phyloP scores from a whole-genome alignment of 75 land plant genomes.

The Sequoia sempervirens region DNA sequence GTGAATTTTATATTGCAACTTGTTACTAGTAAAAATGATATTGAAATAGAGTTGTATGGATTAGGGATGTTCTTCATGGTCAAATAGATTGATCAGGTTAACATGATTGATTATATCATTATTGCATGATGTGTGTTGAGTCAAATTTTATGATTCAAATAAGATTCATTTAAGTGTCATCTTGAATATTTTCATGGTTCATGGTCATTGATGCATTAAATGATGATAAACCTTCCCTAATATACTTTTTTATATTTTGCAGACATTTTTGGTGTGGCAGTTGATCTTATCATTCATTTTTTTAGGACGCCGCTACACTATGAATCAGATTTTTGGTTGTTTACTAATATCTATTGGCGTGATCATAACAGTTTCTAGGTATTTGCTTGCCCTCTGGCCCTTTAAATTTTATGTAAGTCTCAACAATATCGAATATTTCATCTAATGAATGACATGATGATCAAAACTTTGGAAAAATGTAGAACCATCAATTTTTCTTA shows the following conservation, averaged over 20 bases:
- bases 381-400: background rate
- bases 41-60: background rate
- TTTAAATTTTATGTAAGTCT: background rate
- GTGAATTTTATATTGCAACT: background rate
- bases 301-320: conserved; percentile 61
- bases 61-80: background rate
- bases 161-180: background rate
- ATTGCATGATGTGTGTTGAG: background rate
- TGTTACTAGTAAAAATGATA: background rate
- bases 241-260: conserved; percentile 15
- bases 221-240: background rate
- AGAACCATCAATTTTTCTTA: background rate
- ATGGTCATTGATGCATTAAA: background rate
- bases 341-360: conserved; percentile 82
- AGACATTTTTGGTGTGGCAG: conserved; percentile 98
- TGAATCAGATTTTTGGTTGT: conserved; percentile 79
- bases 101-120: background rate
- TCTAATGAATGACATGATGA: background rate
- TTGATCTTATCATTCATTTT: conserved; percentile 71
- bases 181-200: background rate
- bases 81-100: background rate
- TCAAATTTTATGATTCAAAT: background rate
- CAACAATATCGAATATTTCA: background rate
- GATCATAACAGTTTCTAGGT: conserved; percentile 88
- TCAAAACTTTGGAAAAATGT: background rate